Base-by-base conservation (phyloP, 176 grass and related monocot genomes). In the Alloteropsis semialata region DNA sequence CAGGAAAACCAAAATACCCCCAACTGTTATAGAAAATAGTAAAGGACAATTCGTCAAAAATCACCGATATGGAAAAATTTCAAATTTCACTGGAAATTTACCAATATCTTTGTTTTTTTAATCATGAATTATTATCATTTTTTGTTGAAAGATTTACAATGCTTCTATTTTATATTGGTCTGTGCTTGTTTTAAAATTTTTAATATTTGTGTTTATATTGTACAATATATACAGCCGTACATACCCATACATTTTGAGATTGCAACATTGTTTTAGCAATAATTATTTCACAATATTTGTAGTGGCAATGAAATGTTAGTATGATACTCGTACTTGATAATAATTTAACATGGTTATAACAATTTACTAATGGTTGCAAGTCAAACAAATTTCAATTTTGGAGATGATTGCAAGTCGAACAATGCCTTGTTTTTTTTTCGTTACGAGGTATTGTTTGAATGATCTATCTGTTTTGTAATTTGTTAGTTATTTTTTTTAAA, bases 311-410 rank as follows among this genome's bases (percentile, higher is more conserved):
- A n/a, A n/a, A n/a, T n/a, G n/a, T n/a, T n/a, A n/a, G n/a, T n/a
- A n/a, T n/a, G n/a, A 48, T 30, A 72, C 27, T 49, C 6, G 49
- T 48, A 72, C 32, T 25, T 32, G 68, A 48, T 18, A 72, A 32
- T 15, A 30, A 44, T 61, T 77, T 77, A 10, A 30, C 28, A 43
- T 44, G 33, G 27, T 44, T 29, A 17, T 43, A 38, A 12, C 11
- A 41, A 30, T 17, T 76, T n/a, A n/a, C 33, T 75, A 75, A 16
- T 75, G 30, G n/a, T n/a, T n/a, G n/a, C n/a, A n/a, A n/a, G n/a
- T n/a, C n/a, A n/a, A n/a, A n/a, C n/a, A n/a, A n/a, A n/a, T n/a
- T 70, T 70, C 67, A 70, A 28, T 77, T 77, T 41, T 58, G 48
- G 63, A 42, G 48, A 39, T 48, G 5, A 69, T 68, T 50, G 33